These are phyloP conservation scores for Kodamaea laetipori DNA, from an alignment of 805 yeast species.

Conservation along the genomic window DNA sequence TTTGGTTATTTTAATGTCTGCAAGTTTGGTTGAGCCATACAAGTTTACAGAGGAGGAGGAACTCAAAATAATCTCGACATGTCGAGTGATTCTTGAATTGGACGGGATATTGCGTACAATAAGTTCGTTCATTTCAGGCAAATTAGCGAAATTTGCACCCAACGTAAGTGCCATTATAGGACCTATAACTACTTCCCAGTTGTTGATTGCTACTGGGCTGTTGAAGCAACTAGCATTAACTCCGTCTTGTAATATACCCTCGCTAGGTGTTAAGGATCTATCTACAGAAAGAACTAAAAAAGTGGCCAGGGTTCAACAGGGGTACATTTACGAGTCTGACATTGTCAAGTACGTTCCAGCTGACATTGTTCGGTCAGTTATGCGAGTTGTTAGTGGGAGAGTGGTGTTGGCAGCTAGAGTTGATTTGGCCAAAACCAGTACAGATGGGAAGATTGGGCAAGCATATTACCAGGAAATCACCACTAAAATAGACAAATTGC, in stretches of 20 bases:
- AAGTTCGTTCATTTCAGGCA: constrained; percentile 55
- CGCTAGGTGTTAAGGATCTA: constrained; percentile 60
- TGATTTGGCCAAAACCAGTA: constrained; percentile 52
- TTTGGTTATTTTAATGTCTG: constrained; percentile 74
- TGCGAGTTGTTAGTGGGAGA: constrained; percentile 79
- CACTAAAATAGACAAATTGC: constrained; percentile 66
- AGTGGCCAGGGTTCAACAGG: constrained; percentile 56
- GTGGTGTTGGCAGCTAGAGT: constrained; percentile 80
- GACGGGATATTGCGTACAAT: constrained; percentile 46
- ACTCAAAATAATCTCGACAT: constrained; percentile 42
- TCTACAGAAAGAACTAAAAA: constrained; percentile 29
- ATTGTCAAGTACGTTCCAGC: constrained; percentile 61
- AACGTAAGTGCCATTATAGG: constrained; percentile 76
- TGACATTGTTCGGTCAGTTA: constrained; percentile 63
- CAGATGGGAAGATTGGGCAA: constrained; percentile 57
- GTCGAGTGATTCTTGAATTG: constrained; percentile 50
- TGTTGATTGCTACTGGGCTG: constrained; percentile 71
- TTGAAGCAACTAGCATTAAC: constrained; percentile 61
- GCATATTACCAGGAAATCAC: constrained; percentile 62
- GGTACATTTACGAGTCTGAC: constrained; percentile 64
- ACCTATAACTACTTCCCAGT: constrained; percentile 67
- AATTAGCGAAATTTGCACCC: constrained; percentile 69
- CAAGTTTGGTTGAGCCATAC: constrained; percentile 32
- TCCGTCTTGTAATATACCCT: constrained; percentile 83
- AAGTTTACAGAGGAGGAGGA: constrained; percentile 32